Base-by-base conservation (phyloP, 1,284 basidiomycete genomes). In the Xerocomus nothofagi region DNA sequence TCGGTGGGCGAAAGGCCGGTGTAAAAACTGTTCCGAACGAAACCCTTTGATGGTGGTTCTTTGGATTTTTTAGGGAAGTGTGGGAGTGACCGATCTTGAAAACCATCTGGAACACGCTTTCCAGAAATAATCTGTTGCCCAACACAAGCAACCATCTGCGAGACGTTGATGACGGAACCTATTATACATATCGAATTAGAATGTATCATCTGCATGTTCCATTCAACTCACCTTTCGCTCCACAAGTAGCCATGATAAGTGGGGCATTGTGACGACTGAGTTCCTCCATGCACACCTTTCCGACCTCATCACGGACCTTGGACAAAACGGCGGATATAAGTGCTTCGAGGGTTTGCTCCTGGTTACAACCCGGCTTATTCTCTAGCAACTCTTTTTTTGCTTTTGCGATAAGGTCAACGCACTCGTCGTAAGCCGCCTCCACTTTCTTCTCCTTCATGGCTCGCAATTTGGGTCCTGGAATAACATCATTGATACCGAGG, bases 131-230 rank as follows among this genome's bases (percentile, higher is more conserved):
- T 98, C 67, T 99, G 97, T 68, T 99, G 97, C 10, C 97, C 97
- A 59, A 99, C 97, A 82, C 95, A 98, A 58, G 97, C 97, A 51
- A 99, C 97, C 97, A 99, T 99, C 74, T 99, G 97, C 12, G 94
- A 97, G 51, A 99, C 97, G 71, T 99, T 99, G 74, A 99, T 98
- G 57, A 95, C 93, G 62, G 96, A 98, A 69, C 96, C 93, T 96
- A 23, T 33, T 26, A 14, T 31, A 8, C 20, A 42, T 27, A 30
- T 56, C 26, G 45, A 36, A 30, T 39, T 33, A 47, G 39, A 47
- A 23, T 45, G 1, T n/a, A 11, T 12, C n/a, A 23, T 38, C 9
- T 38, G 10, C n/a, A 40, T 15, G 53, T 63, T 41, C 48, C 15
- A 26, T 31, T 39, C 20, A 9, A 29, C 58, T 46, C 33, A 90